A percentile compares a stretch with the other conserved stretches of the same genome.
These are phyloP conservation scores for Gynandropsis gynandra DNA, from an alignment of 345 rosid species.

Conservation along the genomic window DNA sequence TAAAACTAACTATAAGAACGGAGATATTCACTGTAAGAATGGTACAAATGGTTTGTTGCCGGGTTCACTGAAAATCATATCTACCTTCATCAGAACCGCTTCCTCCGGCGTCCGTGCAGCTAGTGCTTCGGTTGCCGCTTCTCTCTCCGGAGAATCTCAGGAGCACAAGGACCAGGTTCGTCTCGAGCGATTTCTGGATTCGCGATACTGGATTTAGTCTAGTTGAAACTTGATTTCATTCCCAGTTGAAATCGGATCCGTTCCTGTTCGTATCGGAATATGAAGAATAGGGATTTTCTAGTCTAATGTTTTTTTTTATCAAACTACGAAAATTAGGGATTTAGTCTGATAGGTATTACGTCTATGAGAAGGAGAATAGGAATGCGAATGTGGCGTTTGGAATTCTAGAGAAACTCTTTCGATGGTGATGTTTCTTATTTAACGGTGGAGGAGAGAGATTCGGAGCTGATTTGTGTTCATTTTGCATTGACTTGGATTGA, in stretches of 20 bases:
- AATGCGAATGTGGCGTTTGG: background rate
- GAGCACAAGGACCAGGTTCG: conserved; percentile 73
- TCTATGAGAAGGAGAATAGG: conserved; percentile 16
- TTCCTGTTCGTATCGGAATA: background rate
- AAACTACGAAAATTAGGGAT: background rate
- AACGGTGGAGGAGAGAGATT: background rate
- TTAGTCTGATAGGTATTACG: conserved; percentile 12
- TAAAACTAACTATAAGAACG: conserved; percentile 29
- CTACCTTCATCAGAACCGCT: conserved; percentile 79
- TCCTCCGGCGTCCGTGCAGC: conserved; percentile 94
- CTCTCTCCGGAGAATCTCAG: conserved; percentile 52
- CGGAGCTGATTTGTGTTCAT: too few species aligned
- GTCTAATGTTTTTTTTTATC: background rate
- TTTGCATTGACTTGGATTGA: too few species aligned
- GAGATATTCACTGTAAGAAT: conserved; percentile 30
- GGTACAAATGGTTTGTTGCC: conserved; percentile 53
- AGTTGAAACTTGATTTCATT: background rate
- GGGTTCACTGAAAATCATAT: conserved; percentile 72
- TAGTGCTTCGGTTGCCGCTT: conserved; percentile 74
- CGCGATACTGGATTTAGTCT: background rate
- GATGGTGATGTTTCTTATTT: background rate
- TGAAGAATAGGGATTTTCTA: too few species aligned
- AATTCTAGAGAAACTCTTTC: background rate
- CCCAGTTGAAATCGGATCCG: background rate
- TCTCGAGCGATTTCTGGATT: background rate